A percentile compares a stretch with the other conserved stretches of the same genome.
Evolutionary conservation across 1,139 yeast species (phyloP).

Genomic region (Entelexis sorbosivorans): DNA sequence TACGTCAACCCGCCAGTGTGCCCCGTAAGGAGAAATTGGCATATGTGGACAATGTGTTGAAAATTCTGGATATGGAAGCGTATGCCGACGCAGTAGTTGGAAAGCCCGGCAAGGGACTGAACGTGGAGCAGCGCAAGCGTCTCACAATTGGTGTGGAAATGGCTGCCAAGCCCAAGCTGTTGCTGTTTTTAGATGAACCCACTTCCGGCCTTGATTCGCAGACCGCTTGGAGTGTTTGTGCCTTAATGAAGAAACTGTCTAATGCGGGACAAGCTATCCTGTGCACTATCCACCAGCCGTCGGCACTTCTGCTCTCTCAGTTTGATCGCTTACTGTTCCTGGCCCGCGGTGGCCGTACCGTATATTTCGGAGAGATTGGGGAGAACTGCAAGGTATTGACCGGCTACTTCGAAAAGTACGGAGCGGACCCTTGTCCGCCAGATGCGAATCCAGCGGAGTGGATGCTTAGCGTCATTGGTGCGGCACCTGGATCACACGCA

Average conservation of each 20-base stretch:
- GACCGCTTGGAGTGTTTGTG: slow-evolving; percentile 80
- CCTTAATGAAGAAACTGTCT: slow-evolving; percentile 62
- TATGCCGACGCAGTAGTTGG: slow-evolving; percentile 80
- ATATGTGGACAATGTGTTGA: slow-evolving; percentile 62
- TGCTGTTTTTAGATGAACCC: slow-evolving; percentile 81
- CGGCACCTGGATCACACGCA: slow-evolving; percentile 67
- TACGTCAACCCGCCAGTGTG: slow-evolving; percentile 54
- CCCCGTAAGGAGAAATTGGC: slow-evolving; percentile 50
- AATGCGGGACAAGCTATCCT: slow-evolving; percentile 71
- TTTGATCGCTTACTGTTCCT: slow-evolving; percentile 65
- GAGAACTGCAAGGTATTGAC: slow-evolving; percentile 49
- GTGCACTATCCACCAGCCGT: slow-evolving; percentile 78
- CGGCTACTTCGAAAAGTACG: slow-evolving; percentile 57
- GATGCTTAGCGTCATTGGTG: slow-evolving; percentile 73
- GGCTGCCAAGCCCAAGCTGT: slow-evolving; percentile 74
- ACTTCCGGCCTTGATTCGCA: slow-evolving; percentile 90
- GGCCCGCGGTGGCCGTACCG: slow-evolving; percentile 66
- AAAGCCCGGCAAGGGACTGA: slow-evolving; percentile 61
- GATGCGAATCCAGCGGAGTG: slow-evolving; percentile 74
- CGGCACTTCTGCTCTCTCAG: slow-evolving; percentile 63
- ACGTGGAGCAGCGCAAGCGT: slow-evolving; percentile 79
- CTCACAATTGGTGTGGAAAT: slow-evolving; percentile 77
- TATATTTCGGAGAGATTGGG: slow-evolving; percentile 73
- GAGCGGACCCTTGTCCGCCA: slow-evolving; percentile 54
- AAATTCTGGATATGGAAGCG: slow-evolving; percentile 56